phyloP scores from a whole-genome alignment of 2,329 filamentous ascomycete genomes.

The Aureobasidium leucospermi region DNA sequence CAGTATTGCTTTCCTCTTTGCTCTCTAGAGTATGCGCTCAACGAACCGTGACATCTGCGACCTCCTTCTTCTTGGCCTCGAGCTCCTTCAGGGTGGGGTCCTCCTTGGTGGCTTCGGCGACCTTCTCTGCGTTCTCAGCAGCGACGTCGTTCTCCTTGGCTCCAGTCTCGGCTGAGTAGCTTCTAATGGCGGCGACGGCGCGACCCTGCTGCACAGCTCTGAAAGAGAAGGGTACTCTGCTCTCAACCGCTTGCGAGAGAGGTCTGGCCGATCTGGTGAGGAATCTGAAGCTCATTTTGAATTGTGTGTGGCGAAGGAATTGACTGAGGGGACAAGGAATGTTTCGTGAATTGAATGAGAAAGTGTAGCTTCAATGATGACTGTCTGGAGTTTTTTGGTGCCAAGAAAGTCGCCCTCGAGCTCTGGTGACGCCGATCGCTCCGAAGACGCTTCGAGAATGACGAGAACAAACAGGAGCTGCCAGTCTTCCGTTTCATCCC shows the following conservation, averaged over 20 bases:
- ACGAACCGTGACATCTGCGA: slow-evolving; percentile 75
- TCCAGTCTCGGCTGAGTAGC: slow-evolving; percentile 38
- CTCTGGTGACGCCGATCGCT: background rate
- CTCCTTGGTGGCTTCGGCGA: slow-evolving; percentile 23
- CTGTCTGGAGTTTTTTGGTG: background rate
- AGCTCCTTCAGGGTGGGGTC: slow-evolving; percentile 55
- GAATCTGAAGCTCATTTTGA: slow-evolving; percentile 11
- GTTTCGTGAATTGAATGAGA: background rate
- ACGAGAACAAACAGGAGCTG: background rate
- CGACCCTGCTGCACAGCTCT: slow-evolving; percentile 27
- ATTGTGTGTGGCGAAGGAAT: background rate
- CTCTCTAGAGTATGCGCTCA: background rate
- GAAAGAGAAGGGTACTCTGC: slow-evolving; percentile 23
- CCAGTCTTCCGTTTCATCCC: background rate
- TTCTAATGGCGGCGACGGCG: slow-evolving; percentile 31
- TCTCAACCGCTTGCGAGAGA: slow-evolving; percentile 14
- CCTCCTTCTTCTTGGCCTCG: slow-evolving; percentile 64
- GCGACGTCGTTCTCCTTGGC: slow-evolving; percentile 33
- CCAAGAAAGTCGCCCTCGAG: slow-evolving; percentile 7
- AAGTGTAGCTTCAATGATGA: background rate
- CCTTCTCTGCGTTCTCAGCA: slow-evolving; percentile 28
- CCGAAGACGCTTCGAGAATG: background rate
- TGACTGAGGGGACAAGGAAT: background rate
- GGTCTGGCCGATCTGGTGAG: slow-evolving; percentile 11
- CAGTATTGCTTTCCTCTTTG: slow-evolving; percentile 1